Percentiles rank a stretch among this genome's conserved stretches.
Evolutionary conservation across 345 rosid species (phyloP).

Genomic region (Populus ilicifolia): DNA sequence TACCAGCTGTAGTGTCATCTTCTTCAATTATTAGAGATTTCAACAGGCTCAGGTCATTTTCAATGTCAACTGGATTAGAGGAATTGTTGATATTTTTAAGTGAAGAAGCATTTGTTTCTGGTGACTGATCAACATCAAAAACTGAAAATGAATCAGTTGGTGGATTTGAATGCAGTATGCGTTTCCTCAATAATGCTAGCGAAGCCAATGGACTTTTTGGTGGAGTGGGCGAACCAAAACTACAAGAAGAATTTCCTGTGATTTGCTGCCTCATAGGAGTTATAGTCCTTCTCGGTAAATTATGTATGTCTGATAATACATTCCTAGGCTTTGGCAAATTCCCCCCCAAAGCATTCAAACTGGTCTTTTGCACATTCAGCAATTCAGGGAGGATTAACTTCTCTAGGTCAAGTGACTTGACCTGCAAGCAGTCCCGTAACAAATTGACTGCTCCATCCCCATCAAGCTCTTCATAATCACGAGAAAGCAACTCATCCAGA

Average conservation of each 20-base stretch:
- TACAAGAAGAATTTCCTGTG: conserved; percentile 28
- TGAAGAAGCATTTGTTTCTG: conserved; percentile 23
- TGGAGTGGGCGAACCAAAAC: conserved; percentile 43
- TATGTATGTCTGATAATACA: conserved; percentile 50
- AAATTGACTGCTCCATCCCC: conserved; percentile 53
- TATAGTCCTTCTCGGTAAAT: conserved; percentile 35
- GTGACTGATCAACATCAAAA: conserved; percentile 31
- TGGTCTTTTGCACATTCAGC: conserved; percentile 41
- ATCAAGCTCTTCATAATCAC: conserved; percentile 46
- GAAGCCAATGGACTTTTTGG: conserved; percentile 46
- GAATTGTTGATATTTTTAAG: conserved; percentile 14
- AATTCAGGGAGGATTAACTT: conserved; percentile 55
- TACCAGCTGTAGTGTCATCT: conserved; percentile 26
- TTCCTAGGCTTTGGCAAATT: conserved; percentile 41
- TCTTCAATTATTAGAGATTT: conserved; percentile 29
- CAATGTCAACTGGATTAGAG: conserved; percentile 33
- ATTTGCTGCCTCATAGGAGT: conserved; percentile 32
- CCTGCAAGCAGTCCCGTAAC: conserved; percentile 54
- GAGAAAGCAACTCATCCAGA: conserved; percentile 53
- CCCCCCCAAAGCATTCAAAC: conserved; percentile 42
- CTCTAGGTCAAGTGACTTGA: conserved; percentile 47
- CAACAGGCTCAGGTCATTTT: conserved; percentile 25
- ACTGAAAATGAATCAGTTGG: conserved; percentile 47
- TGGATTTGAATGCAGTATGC: conserved; percentile 27
- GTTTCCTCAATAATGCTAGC: conserved; percentile 34